Percentiles rank a stretch among this genome's conserved stretches.
phyloP scores from a whole-genome alignment of 129 eudicot species.

The Centella asiatica region DNA sequence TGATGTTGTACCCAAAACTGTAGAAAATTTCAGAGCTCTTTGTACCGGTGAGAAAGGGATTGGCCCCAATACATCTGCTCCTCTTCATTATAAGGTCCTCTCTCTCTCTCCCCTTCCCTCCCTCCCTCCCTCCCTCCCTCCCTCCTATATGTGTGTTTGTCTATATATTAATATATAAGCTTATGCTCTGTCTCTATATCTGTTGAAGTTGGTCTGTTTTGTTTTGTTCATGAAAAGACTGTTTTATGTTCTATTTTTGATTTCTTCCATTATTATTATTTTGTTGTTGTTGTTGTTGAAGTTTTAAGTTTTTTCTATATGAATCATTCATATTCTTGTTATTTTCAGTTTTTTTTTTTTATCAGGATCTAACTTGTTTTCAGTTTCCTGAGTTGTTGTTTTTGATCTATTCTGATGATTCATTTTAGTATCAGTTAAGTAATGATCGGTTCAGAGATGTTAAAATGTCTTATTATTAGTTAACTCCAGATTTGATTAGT shows the following conservation, averaged over 20 bases:
- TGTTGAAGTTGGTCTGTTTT: not conserved
- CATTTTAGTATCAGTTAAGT: no score
- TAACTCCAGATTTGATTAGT: no score
- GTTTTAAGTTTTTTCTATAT: not conserved
- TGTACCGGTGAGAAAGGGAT: conserved; percentile 89
- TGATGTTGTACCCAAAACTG: conserved; percentile 83
- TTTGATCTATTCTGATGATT: not conserved
- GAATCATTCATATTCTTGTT: conserved; percentile 2
- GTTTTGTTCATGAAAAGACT: not conserved
- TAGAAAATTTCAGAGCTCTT: conserved; percentile 74
- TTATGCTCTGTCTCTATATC: not conserved
- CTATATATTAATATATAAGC: not conserved
- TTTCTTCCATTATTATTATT: not conserved
- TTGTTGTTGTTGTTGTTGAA: no score
- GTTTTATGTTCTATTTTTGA: not conserved
- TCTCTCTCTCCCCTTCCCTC: not conserved
- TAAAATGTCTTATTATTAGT: no score
- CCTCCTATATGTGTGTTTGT: not conserved
- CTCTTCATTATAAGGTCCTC: conserved; percentile 82
- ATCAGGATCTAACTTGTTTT: no score
- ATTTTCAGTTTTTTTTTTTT: not conserved
- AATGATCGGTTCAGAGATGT: not conserved
- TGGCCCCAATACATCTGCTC: conserved; percentile 59
- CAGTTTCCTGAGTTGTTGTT: not conserved
- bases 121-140: conserved; percentile 1